phyloP scores from a whole-genome alignment of 352 stramenopile genomes.

The Globisporangium spinosum region DNA sequence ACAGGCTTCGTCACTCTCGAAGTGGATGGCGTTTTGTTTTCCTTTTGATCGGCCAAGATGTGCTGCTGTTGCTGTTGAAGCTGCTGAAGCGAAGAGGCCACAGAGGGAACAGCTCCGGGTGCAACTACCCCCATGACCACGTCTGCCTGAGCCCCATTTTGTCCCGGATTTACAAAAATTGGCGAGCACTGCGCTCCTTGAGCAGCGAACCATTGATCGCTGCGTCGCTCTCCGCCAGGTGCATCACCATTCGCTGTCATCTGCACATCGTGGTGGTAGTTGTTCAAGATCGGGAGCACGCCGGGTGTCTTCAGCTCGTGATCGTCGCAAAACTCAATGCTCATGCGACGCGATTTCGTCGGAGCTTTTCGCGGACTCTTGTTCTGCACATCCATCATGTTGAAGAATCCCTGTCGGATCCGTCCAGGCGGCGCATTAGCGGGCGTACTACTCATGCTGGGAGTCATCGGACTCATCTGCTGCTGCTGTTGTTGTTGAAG shows the following conservation, averaged over 20 bases:
- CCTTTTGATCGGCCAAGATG: slow-evolving; percentile 9
- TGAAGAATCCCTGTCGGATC: neutral
- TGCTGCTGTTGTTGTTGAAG: neutral
- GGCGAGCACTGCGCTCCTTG: neutral
- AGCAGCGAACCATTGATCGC: neutral
- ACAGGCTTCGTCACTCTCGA: slow-evolving; percentile 14
- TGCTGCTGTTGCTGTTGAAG: slow-evolving; percentile 1
- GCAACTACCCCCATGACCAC: neutral
- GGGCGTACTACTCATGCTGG: neutral
- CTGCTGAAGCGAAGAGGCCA: neutral
- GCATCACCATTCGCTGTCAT: neutral
- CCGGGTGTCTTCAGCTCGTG: slow-evolving; percentile 12
- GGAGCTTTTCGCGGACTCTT: slow-evolving; percentile 16
- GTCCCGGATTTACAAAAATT: neutral
- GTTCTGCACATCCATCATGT: slow-evolving; percentile 16
- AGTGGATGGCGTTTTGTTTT: slow-evolving; percentile 1
- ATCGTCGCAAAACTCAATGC: slow-evolving; percentile 9
- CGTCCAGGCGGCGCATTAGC: slow-evolving; percentile 1
- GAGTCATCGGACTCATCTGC: slow-evolving; percentile 1
- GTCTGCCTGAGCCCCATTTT: neutral
- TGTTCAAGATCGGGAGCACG: neutral
- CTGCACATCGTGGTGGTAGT: neutral
- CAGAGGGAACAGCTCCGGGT: neutral
- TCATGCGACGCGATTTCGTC: slow-evolving; percentile 7
- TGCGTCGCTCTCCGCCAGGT: neutral